Evolutionary conservation across 805 yeast species (phyloP).

Genomic region (Lipomyces mesembrius): DNA sequence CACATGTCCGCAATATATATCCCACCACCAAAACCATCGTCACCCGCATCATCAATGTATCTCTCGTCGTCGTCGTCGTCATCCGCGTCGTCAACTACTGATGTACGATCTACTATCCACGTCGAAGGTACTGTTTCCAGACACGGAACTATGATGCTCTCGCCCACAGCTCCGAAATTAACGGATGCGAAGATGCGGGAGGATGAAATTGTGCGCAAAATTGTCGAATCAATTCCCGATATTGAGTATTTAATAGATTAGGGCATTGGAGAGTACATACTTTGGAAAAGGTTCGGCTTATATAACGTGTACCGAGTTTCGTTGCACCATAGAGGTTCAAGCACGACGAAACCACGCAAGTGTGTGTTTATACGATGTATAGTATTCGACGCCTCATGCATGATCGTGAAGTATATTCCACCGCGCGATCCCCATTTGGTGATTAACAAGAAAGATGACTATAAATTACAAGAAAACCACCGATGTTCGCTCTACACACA

Average conservation of each 20-base stretch:
- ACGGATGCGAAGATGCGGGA: slow-evolving; percentile 35
- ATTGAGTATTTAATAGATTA: slow-evolving; percentile 20
- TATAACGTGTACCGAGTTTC: no score
- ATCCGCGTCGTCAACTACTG: slow-evolving; percentile 13
- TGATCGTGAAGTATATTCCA: neutral
- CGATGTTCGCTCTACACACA: neutral
- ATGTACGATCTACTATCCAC: slow-evolving; percentile 7
- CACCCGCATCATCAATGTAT: slow-evolving; percentile 23
- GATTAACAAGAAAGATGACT: neutral
- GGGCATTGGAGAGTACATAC: neutral
- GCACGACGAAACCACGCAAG: no score
- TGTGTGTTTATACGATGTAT: no score
- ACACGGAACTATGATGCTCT: slow-evolving; percentile 16
- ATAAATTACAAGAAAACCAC: neutral
- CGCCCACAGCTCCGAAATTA: slow-evolving; percentile 38
- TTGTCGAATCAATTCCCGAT: slow-evolving; percentile 35
- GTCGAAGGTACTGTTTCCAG: neutral
- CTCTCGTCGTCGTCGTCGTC: slow-evolving; percentile 25
- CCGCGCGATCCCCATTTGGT: neutral
- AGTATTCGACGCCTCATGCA: neutral
- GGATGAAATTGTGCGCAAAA: slow-evolving; percentile 35
- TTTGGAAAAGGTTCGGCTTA: neutral
- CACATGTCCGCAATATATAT: slow-evolving; percentile 14
- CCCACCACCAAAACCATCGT: slow-evolving; percentile 31
- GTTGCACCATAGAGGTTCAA: no score